Evolutionary conservation across 805 yeast species (phyloP), one percentile per base, ranked within the genome.

Genomic region (Monosporozyma solicola): DNA sequence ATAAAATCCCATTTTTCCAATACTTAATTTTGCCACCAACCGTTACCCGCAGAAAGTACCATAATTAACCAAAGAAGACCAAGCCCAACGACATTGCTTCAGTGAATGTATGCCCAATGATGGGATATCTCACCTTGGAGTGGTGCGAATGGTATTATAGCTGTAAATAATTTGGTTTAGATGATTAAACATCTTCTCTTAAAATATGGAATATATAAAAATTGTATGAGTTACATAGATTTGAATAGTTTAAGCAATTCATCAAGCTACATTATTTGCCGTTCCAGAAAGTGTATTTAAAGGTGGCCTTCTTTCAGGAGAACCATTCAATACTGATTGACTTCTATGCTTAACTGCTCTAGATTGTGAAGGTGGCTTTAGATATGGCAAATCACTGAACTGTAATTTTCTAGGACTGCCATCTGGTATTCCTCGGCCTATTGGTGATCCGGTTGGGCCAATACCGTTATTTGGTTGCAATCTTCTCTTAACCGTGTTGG

Each of bases 401-500:
- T 41, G 44, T 20, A 41, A 41, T 22, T 41, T 41, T 22, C 44
- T 24, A 3, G 44, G 44, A 41, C 27, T 41, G 20, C 27, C 27
- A 9, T 10, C 44, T 7, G 7, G 44, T 8, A 6, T 41, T 6
- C 15, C 27, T 9, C 20, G 44, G 11, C 3, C 13, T 20, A 8
- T 9, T 41, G 15, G 25, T 5, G 9, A 41, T 20, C 8, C 44
- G 2, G 3, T 29, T 22, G 6, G 20, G 10, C 25, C 27, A 5
- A 8, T 16, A 6, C 39, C 15, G 10, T 27, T 41, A 3, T 16
- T 4, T 41, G 33, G 15, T 29, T 49, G 44, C 32, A 33, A 47
- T 16, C 45, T 27, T 44, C 45, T 55, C 53, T 55, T 51, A 6
- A 55, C 55, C 4, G 57, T 53, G n/a, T 62, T 53, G 47, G 55